phyloP scores from a whole-genome alignment of 1,284 basidiomycete genomes.

The Heterobasidion parviporum region DNA sequence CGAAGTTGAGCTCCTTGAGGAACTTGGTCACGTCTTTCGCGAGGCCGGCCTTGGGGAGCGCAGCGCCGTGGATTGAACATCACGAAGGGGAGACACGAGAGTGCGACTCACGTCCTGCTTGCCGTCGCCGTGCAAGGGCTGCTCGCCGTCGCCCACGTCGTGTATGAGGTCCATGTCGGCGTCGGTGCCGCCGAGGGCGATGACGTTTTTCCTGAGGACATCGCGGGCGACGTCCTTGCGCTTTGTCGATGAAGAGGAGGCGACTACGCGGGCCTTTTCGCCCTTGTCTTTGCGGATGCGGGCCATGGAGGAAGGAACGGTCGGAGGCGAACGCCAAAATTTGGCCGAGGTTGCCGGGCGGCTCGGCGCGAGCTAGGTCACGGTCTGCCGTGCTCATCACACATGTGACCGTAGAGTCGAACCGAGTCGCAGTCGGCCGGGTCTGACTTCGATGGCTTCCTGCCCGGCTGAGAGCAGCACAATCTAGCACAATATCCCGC shows the following conservation, averaged over 20 bases:
- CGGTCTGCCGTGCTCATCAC: too few species aligned
- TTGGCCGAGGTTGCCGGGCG: too few species aligned
- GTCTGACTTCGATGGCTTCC: too few species aligned
- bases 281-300: conserved; percentile 5
- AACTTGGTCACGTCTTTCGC: conserved; percentile 52
- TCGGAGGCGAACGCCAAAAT: too few species aligned
- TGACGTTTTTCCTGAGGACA: conserved; percentile 18
- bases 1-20: conserved; percentile 41
- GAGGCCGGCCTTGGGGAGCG: conserved; percentile 18
- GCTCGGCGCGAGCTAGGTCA: too few species aligned
- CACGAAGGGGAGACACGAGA: neutral
- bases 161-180: conserved; percentile 39
- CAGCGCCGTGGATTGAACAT: neutral
- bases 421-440: too few species aligned
- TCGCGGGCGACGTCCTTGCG: neutral
- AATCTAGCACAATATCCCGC: too few species aligned
- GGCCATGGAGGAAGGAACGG: neutral
- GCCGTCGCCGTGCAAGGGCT: conserved; percentile 15
- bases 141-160: conserved; percentile 29
- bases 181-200: conserved; percentile 44
- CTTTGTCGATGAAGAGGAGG: neutral
- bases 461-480: too few species aligned
- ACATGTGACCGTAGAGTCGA: too few species aligned
- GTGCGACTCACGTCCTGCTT: conserved; percentile 18
- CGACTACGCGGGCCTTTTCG: neutral